phyloP scores from a whole-genome alignment of 2,329 filamentous ascomycete genomes.

The Ceratocystis diversiconidia region DNA sequence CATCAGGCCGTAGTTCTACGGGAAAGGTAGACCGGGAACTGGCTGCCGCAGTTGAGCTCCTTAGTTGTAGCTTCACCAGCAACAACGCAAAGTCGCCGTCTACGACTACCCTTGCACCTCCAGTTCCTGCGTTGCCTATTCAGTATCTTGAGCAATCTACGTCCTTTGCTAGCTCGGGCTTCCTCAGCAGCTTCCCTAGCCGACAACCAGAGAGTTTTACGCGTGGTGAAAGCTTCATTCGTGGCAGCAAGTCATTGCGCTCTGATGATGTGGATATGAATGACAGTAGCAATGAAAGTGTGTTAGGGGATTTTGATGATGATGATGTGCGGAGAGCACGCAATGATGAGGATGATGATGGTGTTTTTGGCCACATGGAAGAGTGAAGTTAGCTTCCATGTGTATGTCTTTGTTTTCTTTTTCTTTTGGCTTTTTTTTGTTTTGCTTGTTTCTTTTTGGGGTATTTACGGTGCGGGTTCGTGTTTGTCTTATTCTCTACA shows the following conservation, averaged over 20 bases:
- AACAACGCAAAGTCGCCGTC: slow-evolving; percentile 38
- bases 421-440: not conserved
- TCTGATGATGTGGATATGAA: slow-evolving; percentile 52
- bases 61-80: slow-evolving; percentile 84
- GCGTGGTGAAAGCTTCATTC: slow-evolving; percentile 38
- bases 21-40: slow-evolving; percentile 77
- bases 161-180: slow-evolving; percentile 44
- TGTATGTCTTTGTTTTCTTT: not conserved
- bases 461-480: not conserved
- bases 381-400: slow-evolving; percentile 32
- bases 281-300: slow-evolving; percentile 47
- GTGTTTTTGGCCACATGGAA: slow-evolving; percentile 94
- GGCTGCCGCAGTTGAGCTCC: slow-evolving; percentile 75
- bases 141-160: slow-evolving; percentile 55
- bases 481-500: not conserved
- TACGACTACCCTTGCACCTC: slow-evolving; percentile 60
- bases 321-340: slow-evolving; percentile 46
- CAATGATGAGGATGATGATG: slow-evolving; percentile 83
- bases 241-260: not conserved
- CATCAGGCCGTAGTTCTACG: slow-evolving; percentile 59
- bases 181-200: slow-evolving; percentile 48
- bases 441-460: not conserved
- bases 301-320: slow-evolving; percentile 50
- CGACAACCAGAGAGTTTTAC: slow-evolving; percentile 52
- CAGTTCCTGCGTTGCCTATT: slow-evolving; percentile 73